Evolutionary conservation across 2,329 filamentous ascomycete species (phyloP).

Genomic region (Trichoderma sp.): DNA sequence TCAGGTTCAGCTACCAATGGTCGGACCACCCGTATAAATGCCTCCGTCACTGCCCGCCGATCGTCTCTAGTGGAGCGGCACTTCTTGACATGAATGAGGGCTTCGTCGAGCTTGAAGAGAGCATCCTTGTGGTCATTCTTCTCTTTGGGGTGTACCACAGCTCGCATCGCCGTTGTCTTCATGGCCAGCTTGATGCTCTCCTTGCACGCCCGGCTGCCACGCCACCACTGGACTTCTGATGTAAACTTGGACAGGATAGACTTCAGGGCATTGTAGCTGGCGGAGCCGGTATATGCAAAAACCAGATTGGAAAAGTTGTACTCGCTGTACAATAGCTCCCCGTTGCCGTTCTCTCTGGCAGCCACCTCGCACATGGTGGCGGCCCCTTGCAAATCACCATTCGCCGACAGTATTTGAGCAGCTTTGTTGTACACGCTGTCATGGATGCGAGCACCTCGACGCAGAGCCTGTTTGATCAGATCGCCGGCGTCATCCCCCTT

Average conservation of each 20-base stretch:
- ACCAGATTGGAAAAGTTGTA: conserved; percentile 40
- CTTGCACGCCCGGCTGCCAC: conserved; percentile 37
- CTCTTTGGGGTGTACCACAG: conserved; percentile 18
- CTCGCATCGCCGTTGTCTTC: conserved; percentile 32
- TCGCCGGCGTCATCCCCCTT: conserved; percentile 29
- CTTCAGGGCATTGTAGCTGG: conserved; percentile 32
- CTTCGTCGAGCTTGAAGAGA: conserved; percentile 25
- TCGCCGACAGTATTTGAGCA: conserved; percentile 30
- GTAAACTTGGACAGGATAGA: conserved; percentile 33
- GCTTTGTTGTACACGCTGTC: conserved; percentile 38
- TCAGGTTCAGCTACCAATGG: neutral
- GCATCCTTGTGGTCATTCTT: conserved; percentile 26
- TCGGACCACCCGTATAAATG: conserved; percentile 22
- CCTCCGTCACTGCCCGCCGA: conserved; percentile 23
- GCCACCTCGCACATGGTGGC: conserved; percentile 36
- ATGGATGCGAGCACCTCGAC: conserved; percentile 32
- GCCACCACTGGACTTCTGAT: conserved; percentile 35
- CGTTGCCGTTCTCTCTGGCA: conserved; percentile 36
- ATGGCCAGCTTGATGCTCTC: conserved; percentile 39
- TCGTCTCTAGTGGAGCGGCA: conserved; percentile 24
- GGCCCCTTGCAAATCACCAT: conserved; percentile 31
- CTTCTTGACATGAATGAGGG: conserved; percentile 27
- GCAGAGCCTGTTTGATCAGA: conserved; percentile 30
- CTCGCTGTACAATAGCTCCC: conserved; percentile 36
- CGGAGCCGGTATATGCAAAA: conserved; percentile 32